Evolutionary conservation across 177 flowering plant genomes (phyloP).

Genomic region (Vitis hybrid): DNA sequence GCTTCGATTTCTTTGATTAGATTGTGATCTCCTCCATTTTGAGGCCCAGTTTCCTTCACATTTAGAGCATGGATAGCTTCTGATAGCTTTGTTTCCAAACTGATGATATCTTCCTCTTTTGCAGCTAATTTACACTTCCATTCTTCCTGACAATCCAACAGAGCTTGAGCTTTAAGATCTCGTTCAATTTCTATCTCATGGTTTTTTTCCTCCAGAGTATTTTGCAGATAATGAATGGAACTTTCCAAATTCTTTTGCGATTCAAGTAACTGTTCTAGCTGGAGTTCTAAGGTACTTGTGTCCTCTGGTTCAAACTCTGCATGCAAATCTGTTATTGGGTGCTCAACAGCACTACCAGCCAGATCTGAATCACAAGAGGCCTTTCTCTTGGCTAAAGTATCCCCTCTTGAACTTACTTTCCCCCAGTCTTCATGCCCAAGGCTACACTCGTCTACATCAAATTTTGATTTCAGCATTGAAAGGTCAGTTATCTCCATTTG

Average conservation of each 20-base stretch:
- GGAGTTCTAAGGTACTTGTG: background rate
- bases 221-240: conserved; percentile 11
- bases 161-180: conserved; percentile 7
- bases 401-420: conserved; percentile 1
- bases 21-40: conserved; percentile 10
- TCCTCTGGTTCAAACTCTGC: conserved; percentile 6
- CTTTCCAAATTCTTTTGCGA: conserved; percentile 6
- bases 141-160: conserved; percentile 18
- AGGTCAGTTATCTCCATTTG: conserved; percentile 12
- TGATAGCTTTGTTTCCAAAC: conserved; percentile 15
- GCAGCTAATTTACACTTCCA: conserved; percentile 16
- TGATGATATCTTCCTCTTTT: conserved; percentile 12
- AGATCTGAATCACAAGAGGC: conserved; percentile 12
- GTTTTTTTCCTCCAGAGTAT: conserved; percentile 7
- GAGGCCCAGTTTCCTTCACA: background rate
- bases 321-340: conserved; percentile 5
- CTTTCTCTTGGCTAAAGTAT: background rate
- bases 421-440: conserved; percentile 1
- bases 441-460: background rate
- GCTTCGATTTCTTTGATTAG: conserved; percentile 31
- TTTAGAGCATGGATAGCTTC: conserved; percentile 2
- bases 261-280: conserved; percentile 11
- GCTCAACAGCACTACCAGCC: conserved; percentile 7
- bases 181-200: conserved; percentile 13
- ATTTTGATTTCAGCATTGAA: background rate